Conservation (phyloP, 495 filamentous ascomycete species). For the Aspergillus leporis region DNA sequence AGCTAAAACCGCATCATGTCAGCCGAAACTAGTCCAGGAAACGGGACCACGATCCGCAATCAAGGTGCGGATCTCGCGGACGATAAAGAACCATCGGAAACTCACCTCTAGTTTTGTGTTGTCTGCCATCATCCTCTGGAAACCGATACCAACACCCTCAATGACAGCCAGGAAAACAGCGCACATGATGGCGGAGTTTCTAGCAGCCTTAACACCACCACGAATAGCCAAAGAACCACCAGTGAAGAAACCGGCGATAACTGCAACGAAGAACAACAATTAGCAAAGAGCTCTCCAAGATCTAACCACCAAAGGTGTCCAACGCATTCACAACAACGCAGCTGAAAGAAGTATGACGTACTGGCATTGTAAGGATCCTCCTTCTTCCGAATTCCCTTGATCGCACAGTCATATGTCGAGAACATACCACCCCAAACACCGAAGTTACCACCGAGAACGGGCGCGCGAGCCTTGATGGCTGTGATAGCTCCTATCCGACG, state of each 20-base stretch:
- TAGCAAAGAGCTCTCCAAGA: background rate
- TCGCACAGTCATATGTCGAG: slow-evolving; percentile 93
- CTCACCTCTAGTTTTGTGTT: slow-evolving; percentile 80
- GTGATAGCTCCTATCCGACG: slow-evolving; percentile 93
- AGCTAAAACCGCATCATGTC: slow-evolving; percentile 28
- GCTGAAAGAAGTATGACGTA: slow-evolving; percentile 37
- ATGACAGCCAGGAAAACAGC: slow-evolving; percentile 93
- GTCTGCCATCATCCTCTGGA: slow-evolving; percentile 94
- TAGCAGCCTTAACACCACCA: slow-evolving; percentile 82
- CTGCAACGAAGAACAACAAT: slow-evolving; percentile 25
- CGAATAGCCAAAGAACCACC: slow-evolving; percentile 88
- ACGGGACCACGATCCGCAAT: background rate
- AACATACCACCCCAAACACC: slow-evolving; percentile 97
- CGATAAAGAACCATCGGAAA: background rate
- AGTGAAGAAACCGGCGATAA: slow-evolving; percentile 95
- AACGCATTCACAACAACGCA: background rate
- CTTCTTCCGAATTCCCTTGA: slow-evolving; percentile 93
- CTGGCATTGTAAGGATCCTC: slow-evolving; percentile 97
- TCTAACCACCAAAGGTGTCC: background rate
- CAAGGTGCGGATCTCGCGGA: background rate
- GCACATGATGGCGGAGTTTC: slow-evolving; percentile 95
- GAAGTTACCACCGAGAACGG: slow-evolving; percentile 96
- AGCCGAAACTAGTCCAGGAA: slow-evolving; percentile 1
- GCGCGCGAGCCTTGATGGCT: slow-evolving; percentile 94
- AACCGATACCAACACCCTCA: slow-evolving; percentile 95